phyloP scores from a whole-genome alignment of 139 green algal genomes.

The Nannochloris sp. region DNA sequence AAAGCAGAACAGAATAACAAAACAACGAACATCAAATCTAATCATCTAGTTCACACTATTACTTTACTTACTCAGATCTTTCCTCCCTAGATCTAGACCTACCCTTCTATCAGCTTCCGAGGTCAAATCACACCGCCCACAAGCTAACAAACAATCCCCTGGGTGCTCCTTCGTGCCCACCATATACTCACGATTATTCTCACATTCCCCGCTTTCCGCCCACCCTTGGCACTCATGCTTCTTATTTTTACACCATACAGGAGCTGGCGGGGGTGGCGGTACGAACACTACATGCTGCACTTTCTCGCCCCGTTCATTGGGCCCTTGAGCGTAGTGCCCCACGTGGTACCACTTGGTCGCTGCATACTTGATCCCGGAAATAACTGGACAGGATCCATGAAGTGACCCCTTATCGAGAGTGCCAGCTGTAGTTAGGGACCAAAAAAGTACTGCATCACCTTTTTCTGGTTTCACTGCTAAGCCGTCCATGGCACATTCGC shows the following conservation, averaged over 20 bases:
- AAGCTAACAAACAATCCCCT: conserved; percentile 20
- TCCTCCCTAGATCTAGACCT: no score
- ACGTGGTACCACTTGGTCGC: conserved; percentile 47
- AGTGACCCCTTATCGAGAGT: conserved; percentile 45
- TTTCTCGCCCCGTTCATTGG: conserved; percentile 8
- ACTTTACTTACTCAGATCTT: no score
- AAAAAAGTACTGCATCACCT: conserved; percentile 50
- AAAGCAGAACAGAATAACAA: no score
- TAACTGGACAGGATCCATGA: conserved; percentile 55
- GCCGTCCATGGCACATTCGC: conserved; percentile 32
- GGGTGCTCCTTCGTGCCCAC: conserved; percentile 2
- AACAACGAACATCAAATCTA: no score
- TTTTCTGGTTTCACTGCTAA: conserved; percentile 28
- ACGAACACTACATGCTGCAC: conserved; percentile 26
- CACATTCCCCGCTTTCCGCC: conserved; percentile 26
- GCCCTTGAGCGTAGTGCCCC: conserved; percentile 22
- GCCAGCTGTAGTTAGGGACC: conserved; percentile 43
- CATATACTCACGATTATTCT: conserved; percentile 10
- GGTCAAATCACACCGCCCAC: conserved; percentile 15
- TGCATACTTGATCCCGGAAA: conserved; percentile 40
- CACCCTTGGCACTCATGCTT: conserved; percentile 2
- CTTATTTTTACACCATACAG: conserved; percentile 21
- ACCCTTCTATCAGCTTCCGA: no score
- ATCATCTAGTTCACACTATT: no score
- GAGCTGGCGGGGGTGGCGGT: conserved; percentile 21